Conservation (phyloP, 2,329 filamentous ascomycete species). For the Tolypocladium pustulatum region DNA sequence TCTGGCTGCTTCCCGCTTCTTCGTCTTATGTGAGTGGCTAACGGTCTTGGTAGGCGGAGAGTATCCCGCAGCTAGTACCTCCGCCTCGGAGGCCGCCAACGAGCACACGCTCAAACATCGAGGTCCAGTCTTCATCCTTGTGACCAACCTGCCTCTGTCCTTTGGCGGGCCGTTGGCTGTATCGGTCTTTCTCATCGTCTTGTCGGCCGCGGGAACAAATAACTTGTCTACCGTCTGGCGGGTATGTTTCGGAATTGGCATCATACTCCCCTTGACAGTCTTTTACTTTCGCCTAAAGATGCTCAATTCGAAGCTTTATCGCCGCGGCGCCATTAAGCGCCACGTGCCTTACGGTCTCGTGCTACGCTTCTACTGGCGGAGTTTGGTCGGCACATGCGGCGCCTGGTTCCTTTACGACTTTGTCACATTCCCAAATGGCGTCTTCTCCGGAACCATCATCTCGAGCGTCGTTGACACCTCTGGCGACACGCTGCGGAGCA, state of each 20-base stretch:
- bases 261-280: constrained; percentile 38
- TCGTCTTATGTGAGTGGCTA: neutral
- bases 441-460: constrained; percentile 34
- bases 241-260: constrained; percentile 37
- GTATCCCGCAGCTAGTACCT: constrained; percentile 35
- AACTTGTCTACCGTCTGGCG: constrained; percentile 33
- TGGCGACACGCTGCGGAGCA: constrained; percentile 24
- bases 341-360: constrained; percentile 39
- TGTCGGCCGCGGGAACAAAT: constrained; percentile 22
- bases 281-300: constrained; percentile 46
- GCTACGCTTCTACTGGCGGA: constrained; percentile 42
- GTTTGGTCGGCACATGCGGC: constrained; percentile 39
- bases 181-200: constrained; percentile 34
- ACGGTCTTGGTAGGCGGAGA: constrained; percentile 19
- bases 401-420: constrained; percentile 46
- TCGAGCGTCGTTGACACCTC: constrained; percentile 22
- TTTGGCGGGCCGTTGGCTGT: constrained; percentile 27
- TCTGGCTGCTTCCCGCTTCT: neutral
- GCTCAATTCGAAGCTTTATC: constrained; percentile 39
- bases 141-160: constrained; percentile 27
- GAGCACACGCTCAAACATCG: constrained; percentile 27
- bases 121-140: constrained; percentile 32
- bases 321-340: constrained; percentile 40
- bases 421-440: constrained; percentile 36
- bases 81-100: constrained; percentile 36